Evolutionary conservation across 2,329 filamentous ascomycete species (phyloP).

Genomic region (Diplodia scrobiculata): DNA sequence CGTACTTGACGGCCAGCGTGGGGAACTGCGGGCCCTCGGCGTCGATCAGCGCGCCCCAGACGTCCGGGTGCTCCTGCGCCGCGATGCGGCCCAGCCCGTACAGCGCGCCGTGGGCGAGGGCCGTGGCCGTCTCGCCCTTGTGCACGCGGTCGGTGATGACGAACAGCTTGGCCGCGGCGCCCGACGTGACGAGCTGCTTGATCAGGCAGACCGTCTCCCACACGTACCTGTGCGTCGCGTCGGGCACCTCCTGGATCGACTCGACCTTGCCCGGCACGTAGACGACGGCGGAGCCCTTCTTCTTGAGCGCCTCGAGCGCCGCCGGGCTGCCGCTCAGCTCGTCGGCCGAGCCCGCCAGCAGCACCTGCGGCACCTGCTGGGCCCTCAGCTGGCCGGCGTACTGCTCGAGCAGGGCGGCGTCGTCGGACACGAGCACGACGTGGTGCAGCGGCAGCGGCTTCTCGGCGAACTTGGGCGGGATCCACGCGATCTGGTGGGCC

Average conservation of each 20-base stretch:
- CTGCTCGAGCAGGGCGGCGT: constrained; percentile 31
- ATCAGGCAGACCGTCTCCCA: constrained; percentile 35
- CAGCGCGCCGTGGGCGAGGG: constrained; percentile 43
- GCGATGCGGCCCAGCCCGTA: constrained; percentile 46
- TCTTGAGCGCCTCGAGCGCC: constrained; percentile 24
- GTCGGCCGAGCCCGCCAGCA: not conserved
- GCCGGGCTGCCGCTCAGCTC: not conserved
- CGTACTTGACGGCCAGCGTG: constrained; percentile 44
- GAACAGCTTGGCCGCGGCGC: constrained; percentile 36
- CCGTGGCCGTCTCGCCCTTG: constrained; percentile 36
- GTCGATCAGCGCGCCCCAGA: constrained; percentile 47
- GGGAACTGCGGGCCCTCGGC: constrained; percentile 41
- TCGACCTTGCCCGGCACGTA: constrained; percentile 32
- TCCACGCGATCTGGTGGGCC: constrained; percentile 46
- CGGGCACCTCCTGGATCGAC: constrained; percentile 28
- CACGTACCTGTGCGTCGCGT: constrained; percentile 32
- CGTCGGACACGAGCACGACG: constrained; percentile 37
- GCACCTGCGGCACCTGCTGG: constrained; percentile 23
- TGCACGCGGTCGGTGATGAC: constrained; percentile 38
- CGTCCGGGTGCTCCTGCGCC: constrained; percentile 45
- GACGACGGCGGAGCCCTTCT: constrained; percentile 31
- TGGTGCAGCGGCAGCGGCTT: constrained; percentile 36
- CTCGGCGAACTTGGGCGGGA: constrained; percentile 42
- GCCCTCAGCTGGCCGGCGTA: constrained; percentile 34
- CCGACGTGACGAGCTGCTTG: constrained; percentile 31